Base-by-base conservation (phyloP, 495 filamentous ascomycete species). In the Xylaria bambusicola region DNA sequence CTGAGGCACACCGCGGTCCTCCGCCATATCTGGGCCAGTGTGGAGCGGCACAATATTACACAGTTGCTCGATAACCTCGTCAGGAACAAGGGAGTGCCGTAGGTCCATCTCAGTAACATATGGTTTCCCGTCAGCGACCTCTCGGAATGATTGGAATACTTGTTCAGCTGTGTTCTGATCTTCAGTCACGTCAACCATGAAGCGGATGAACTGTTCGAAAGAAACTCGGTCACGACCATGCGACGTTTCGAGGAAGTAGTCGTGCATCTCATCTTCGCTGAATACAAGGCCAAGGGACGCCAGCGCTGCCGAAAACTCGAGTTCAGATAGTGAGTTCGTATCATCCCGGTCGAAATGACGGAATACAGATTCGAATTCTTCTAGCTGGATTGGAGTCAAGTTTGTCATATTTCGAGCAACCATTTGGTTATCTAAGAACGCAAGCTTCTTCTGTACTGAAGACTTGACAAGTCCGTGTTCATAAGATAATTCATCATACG, bases 331-430 rank as follows among this genome's bases (percentile, higher is more conserved):
- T 17, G 87, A 89, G 71, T 98, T 98, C 38, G 86, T 89, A 29
- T 88, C 82, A 66, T 97, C 92, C n/a, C 92, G 86, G 71, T 98
- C 94, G 62, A 98, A 98, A 73, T 98, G 95, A 24, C 94, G 82
- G 80, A 98, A 98, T 5, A 98, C 94, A 1, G 87, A 92, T 73
- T 98, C 94, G 68, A 98, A 98, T 66, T 98, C 94, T 70, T 98
- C 94, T 31, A 98, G 82, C 71, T 98, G 94, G 50, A 98, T 98
- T 0, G 94, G 94, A 1, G 95, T 98, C 7, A 98, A 79, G 68
- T 98, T 98, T 48, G 94, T 98, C 95, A 98, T 98, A 73, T 90
- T 95, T 41, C 95, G 88, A 3, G 94, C 94, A 2, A 98, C 93
- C 76, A 86, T 82, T 74, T 98, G 94, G 75, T 98, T 98, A 65